These are phyloP conservation scores for Blastocystis sp. DNA, from an alignment of 352 stramenopile genomes.

Conservation along the genomic window DNA sequence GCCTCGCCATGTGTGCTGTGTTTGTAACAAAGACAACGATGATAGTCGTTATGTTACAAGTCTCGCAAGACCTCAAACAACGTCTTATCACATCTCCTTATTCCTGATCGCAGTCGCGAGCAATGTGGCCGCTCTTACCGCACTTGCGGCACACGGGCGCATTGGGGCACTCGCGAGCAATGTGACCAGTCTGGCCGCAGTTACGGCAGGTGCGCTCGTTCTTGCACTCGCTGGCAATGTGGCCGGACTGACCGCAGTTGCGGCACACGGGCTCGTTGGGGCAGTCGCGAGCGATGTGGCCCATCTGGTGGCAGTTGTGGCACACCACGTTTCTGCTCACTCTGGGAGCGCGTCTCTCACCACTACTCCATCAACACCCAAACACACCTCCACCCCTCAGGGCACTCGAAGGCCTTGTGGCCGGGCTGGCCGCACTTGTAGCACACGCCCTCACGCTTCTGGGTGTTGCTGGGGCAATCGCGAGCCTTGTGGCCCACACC, in stretches of 20 bases:
- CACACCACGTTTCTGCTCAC: not conserved
- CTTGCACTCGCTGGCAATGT: constrained; percentile 37
- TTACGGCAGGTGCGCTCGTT: constrained; percentile 69
- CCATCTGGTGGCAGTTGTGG: constrained; percentile 23
- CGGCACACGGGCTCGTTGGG: constrained; percentile 66
- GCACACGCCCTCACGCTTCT: not conserved
- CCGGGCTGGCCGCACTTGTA: constrained; percentile 31
- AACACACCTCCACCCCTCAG: not conserved
- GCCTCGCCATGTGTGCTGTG: constrained; percentile 14
- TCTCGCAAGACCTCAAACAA: not conserved
- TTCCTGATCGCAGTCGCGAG: constrained; percentile 26
- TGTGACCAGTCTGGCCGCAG: constrained; percentile 70
- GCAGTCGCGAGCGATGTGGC: constrained; percentile 49
- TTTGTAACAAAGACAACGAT: constrained; percentile 14
- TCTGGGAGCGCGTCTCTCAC: not conserved
- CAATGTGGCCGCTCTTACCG: constrained; percentile 26
- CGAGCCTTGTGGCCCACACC: constrained; percentile 47
- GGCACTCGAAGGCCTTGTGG: constrained; percentile 29
- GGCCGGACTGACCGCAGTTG: constrained; percentile 54
- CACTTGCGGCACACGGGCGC: constrained; percentile 38
- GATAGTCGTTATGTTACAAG: constrained; percentile 32
- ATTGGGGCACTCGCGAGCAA: constrained; percentile 68
- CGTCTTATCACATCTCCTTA: not conserved
- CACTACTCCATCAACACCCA: not conserved
- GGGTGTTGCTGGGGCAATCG: constrained; percentile 44